A percentile compares a stretch with the other conserved stretches of the same genome.
phyloP scores from a whole-genome alignment of 2,329 filamentous ascomycete genomes.

The Stachybotrys echinatus region DNA sequence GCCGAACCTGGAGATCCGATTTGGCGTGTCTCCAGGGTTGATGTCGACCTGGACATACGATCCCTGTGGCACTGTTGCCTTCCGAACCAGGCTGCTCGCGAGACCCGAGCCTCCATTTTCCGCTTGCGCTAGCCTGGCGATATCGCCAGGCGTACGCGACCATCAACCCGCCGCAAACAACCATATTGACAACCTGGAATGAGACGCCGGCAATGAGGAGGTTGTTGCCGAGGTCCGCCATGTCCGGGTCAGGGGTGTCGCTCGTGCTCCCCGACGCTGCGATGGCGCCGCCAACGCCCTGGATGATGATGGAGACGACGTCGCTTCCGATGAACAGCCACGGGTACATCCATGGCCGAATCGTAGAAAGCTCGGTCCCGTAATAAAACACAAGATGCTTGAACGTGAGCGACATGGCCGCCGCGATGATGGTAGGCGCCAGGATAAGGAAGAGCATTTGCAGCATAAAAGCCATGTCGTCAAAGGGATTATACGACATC shows the following conservation, averaged over 20 bases:
- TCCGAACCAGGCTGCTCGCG: too few species aligned
- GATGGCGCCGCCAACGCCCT: conserved; percentile 13
- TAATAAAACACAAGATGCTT: conserved; percentile 38
- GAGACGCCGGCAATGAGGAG: conserved; percentile 15
- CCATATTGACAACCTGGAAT: conserved; percentile 16
- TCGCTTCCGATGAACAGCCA: conserved; percentile 44
- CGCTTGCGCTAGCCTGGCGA: too few species aligned
- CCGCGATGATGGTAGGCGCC: conserved; percentile 34
- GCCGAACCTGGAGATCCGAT: too few species aligned
- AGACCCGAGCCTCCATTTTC: too few species aligned
- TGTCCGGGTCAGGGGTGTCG: conserved; percentile 3
- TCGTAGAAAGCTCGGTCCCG: conserved; percentile 30
- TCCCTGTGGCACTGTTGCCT: too few species aligned
- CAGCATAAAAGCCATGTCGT: conserved; percentile 31
- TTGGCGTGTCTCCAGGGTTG: too few species aligned
- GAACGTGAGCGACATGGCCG: conserved; percentile 37
- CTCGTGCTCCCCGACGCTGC: conserved; percentile 10
- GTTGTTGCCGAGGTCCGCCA: conserved; percentile 10
- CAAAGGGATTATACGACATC: conserved; percentile 33
- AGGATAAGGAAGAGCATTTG: conserved; percentile 37
- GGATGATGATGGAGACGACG: conserved; percentile 25
- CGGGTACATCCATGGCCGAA: conserved; percentile 36
- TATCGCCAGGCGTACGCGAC: conserved; percentile 14
- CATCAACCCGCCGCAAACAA: conserved; percentile 15
- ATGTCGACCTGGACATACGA: too few species aligned